A percentile compares a stretch with the other conserved stretches of the same genome.
Conservation (phyloP, 2,329 filamentous ascomycete species). For the Curvularia spicifera region DNA sequence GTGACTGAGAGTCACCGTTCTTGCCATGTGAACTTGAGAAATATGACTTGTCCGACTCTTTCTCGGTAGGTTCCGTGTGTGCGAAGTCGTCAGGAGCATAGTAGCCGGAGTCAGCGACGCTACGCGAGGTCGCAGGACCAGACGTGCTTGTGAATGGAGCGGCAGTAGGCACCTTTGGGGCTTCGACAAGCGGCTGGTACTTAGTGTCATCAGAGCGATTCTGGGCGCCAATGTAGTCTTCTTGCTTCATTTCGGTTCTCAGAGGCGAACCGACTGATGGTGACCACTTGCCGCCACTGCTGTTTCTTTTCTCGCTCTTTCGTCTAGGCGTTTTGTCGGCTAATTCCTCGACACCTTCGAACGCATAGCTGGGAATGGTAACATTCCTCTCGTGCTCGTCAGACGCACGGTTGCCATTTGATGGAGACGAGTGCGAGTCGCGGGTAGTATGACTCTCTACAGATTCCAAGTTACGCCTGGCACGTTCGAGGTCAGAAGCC, state of each 20-base stretch:
- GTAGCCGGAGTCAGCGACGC: constrained; percentile 43
- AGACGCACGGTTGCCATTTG: constrained; percentile 26
- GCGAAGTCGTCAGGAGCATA: constrained; percentile 41
- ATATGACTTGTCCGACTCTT: constrained; percentile 46
- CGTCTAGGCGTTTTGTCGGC: constrained; percentile 53
- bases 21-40: constrained; percentile 43
- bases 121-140: constrained; percentile 23
- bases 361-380: constrained; percentile 44
- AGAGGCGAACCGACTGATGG: constrained; percentile 53
- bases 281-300: constrained; percentile 49
- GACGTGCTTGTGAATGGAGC: constrained; percentile 22
- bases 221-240: constrained; percentile 50
- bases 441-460: constrained; percentile 24
- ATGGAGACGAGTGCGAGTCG: constrained; percentile 22
- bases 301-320: constrained; percentile 56
- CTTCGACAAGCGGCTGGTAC: constrained; percentile 26
- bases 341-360: constrained; percentile 45
- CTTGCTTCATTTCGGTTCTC: constrained; percentile 53
- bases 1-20: constrained; percentile 31
- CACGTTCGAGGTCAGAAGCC: constrained; percentile 37
- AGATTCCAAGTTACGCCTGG: constrained; percentile 35
- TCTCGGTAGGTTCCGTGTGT: constrained; percentile 27
- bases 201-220: constrained; percentile 13
- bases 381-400: constrained; percentile 24
- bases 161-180: constrained; percentile 21